A percentile compares a stretch with the other conserved stretches of the same genome.
These are phyloP conservation scores for Lipomyces yarrowii DNA, from an alignment of 1,139 yeast genomes.

Conservation along the genomic window DNA sequence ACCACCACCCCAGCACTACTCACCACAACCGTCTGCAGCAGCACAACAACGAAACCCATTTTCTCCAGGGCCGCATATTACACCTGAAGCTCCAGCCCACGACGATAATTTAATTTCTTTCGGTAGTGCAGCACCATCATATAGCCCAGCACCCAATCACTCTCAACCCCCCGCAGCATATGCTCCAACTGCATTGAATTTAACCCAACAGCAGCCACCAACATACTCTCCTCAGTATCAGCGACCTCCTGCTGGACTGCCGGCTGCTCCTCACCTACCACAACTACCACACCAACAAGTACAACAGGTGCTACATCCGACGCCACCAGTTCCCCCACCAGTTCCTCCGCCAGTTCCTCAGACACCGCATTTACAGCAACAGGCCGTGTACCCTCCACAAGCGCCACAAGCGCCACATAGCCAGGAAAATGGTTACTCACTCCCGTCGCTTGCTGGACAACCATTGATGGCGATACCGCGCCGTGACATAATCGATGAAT, in stretches of 20 bases:
- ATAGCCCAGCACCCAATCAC: not conserved
- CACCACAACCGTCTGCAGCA: not conserved
- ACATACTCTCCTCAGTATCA: not conserved
- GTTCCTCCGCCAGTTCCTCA: not conserved
- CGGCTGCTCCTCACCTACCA: not conserved
- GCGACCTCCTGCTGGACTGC: not conserved
- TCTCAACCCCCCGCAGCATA: not conserved
- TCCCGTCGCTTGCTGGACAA: not conserved
- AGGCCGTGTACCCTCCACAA: not conserved
- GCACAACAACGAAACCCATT: conserved; percentile 8
- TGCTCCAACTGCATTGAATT: not conserved
- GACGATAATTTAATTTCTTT: conserved; percentile 4
- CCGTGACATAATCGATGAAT: conserved; percentile 15
- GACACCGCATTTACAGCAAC: not conserved
- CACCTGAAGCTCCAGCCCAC: not conserved
- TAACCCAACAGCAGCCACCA: not conserved
- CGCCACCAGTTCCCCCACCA: not conserved
- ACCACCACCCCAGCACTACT: conserved; percentile 8
- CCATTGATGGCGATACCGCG: conserved; percentile 8
- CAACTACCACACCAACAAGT: not conserved
- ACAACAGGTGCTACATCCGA: not conserved
- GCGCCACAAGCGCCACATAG: conserved; percentile 4
- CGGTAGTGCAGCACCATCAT: not conserved
- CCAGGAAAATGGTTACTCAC: conserved; percentile 5
- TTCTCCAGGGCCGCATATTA: not conserved